These are phyloP conservation scores for Fusarium subtropicale DNA, from an alignment of 2,329 filamentous ascomycete species.

Conservation along the genomic window DNA sequence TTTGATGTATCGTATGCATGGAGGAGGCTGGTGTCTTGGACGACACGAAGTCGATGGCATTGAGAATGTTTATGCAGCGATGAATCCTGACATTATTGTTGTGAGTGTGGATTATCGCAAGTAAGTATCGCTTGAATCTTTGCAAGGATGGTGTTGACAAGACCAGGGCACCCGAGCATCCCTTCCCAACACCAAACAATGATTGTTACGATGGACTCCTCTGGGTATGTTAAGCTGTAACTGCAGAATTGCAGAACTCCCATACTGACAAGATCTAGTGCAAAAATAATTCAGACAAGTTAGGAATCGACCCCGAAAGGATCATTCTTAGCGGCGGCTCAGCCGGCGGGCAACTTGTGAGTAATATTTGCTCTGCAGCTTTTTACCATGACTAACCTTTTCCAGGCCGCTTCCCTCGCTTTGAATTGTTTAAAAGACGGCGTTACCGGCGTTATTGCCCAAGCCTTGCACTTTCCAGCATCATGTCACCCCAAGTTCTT, in stretches of 20 bases:
- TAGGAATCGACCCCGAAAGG: constrained; percentile 34
- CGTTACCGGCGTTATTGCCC: constrained; percentile 38
- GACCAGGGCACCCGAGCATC: constrained; percentile 38
- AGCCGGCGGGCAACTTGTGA: constrained; percentile 39
- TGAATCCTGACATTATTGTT: constrained; percentile 31
- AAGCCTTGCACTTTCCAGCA: constrained; percentile 38
- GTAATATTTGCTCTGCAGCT: accelerated
- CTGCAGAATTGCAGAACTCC: accelerated
- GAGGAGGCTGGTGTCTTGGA: constrained; percentile 41
- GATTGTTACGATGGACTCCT: constrained; percentile 42
- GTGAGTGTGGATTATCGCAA: constrained; percentile 42
- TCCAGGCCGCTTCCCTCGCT: constrained; percentile 35
- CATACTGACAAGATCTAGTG: constrained; percentile 21
- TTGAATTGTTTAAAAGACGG: constrained; percentile 18
- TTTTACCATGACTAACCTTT: not conserved
- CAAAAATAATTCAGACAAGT: constrained; percentile 29
- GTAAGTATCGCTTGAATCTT: not conserved
- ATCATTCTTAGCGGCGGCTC: constrained; percentile 42
- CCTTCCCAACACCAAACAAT: constrained; percentile 37
- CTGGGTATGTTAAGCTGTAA: constrained; percentile 27
- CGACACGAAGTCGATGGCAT: constrained; percentile 41
- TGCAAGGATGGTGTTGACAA: accelerated
- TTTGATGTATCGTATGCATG: constrained; percentile 45
- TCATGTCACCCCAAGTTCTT: constrained; percentile 45
- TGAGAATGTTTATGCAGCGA: constrained; percentile 41